Conservation (phyloP, 2,329 filamentous ascomycete species). For the Aureobasidium mangrovei region DNA sequence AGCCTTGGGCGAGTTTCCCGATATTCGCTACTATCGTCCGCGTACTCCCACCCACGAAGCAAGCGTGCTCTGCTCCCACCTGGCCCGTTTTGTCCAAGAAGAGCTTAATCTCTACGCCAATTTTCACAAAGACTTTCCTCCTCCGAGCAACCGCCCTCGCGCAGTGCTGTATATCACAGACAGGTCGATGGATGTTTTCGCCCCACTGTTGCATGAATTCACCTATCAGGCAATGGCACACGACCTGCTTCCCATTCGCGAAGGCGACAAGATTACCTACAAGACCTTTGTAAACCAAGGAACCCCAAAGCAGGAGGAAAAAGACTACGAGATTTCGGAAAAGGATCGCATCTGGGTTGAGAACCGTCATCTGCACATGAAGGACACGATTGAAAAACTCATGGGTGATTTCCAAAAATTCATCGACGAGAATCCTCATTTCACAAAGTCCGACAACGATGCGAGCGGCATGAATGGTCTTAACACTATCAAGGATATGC, state of each 20-base stretch:
- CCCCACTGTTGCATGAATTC: conserved; percentile 88
- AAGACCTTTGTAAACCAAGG: conserved; percentile 72
- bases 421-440: conserved; percentile 82
- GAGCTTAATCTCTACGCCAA: conserved; percentile 85
- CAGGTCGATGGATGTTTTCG: conserved; percentile 82
- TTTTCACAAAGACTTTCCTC: conserved; percentile 76
- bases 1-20: conserved; percentile 85
- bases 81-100: conserved; percentile 84
- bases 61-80: conserved; percentile 72
- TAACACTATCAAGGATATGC: conserved; percentile 93
- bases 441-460: conserved; percentile 64
- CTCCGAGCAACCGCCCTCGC: conserved; percentile 66
- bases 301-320: conserved; percentile 60
- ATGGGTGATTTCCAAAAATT: conserved; percentile 91
- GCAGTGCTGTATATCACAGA: conserved; percentile 82
- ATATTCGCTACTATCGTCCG: conserved; percentile 83
- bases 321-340: conserved; percentile 85
- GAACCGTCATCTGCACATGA: conserved; percentile 94
- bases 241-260: conserved; percentile 79
- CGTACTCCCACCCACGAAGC: conserved; percentile 72
- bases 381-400: conserved; percentile 88
- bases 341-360: conserved; percentile 93
- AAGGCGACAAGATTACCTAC: conserved; percentile 81
- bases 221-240: conserved; percentile 98
- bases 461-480: conserved; percentile 51